Base-by-base conservation (phyloP, 768 basidiomycete species). In the Phylloporus arenicola region DNA sequence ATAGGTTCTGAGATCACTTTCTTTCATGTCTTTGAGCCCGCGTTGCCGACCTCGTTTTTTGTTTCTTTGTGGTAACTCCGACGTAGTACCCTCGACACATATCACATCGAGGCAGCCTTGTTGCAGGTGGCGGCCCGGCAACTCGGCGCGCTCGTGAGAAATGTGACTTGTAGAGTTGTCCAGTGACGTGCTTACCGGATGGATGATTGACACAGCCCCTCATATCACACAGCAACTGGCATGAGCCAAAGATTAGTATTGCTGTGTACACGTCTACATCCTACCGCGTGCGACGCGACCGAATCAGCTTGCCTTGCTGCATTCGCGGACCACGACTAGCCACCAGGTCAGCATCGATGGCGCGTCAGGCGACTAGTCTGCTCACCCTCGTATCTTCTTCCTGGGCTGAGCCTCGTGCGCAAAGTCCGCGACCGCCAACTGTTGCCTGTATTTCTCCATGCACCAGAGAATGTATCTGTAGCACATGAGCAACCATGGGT, bases 381-480 rank as follows among this genome's bases (percentile, higher is more conserved):
- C 84, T 60, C 55, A 91, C 90, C 88, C 88, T 72, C 90, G 76
- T 61, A 85, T 75, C 55, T 78, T 86, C 72, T 88, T 92, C 68
- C 81, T 86, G n/a, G 85, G 79, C 57, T 64, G 77, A 11, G 76
- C 65, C 46, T 82, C 80, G 57, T 87, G 80, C 6, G 83, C 82
- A 63, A 88, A 87, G 9, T 76, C 73, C 17, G 72, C 62, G 3
- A 86, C 72, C 1, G 80, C 70, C 24, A 72, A 59, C 1, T 80
- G 82, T 46, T 72, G 71, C 22, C 87, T 76, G 65, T 76, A 92
- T 62, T 88, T 91, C 62, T 88, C 81, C 82, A 89, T 82, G 57
- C 83, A 83, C 90, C 88, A 91, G 8, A 91, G 70, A 50, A 91
- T 80, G 59, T 92, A 92, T 62, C 90, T 92, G 57, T 14, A 39